phyloP scores from a whole-genome alignment of 805 yeast species.

The Sungouiozyma intestinalis region DNA sequence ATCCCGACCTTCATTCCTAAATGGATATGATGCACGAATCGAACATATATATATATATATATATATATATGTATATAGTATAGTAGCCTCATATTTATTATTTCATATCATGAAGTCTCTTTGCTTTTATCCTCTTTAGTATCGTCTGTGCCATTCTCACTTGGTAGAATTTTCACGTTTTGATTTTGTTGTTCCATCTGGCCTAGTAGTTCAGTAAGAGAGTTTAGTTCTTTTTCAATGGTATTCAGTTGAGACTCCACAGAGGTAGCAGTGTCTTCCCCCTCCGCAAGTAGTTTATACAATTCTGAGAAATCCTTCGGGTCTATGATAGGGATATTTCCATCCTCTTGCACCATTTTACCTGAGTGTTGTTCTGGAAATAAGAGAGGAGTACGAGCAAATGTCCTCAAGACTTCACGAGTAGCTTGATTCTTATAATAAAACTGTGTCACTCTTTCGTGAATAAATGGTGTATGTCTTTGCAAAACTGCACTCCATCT shows the following conservation, averaged over 20 bases:
- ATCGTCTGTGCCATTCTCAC: neutral
- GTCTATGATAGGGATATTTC: constrained; percentile 35
- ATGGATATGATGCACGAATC: constrained; percentile 1
- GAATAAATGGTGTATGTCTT: neutral
- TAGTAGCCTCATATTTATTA: too few species aligned
- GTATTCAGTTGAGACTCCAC: constrained; percentile 55
- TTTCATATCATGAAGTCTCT: neutral
- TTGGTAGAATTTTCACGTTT: neutral
- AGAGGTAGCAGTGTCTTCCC: constrained; percentile 40
- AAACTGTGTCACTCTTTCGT: neutral
- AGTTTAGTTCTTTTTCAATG: constrained; percentile 39
- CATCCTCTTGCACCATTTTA: neutral
- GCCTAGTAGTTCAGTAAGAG: constrained; percentile 1
- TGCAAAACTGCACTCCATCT: too few species aligned
- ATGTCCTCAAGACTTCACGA: neutral
- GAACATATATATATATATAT: neutral
- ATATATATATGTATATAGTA: neutral
- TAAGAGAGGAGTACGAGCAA: neutral
- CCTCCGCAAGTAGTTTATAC: constrained; percentile 51
- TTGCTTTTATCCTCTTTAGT: neutral
- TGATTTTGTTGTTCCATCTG: neutral
- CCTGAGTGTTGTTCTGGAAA: neutral
- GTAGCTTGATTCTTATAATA: too few species aligned
- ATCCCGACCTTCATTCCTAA: constrained; percentile 26
- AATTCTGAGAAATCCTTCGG: constrained; percentile 50